These are phyloP conservation scores for Astrephomene gubernaculifera DNA, from an alignment of 139 green algal genomes.

Conservation along the genomic window DNA sequence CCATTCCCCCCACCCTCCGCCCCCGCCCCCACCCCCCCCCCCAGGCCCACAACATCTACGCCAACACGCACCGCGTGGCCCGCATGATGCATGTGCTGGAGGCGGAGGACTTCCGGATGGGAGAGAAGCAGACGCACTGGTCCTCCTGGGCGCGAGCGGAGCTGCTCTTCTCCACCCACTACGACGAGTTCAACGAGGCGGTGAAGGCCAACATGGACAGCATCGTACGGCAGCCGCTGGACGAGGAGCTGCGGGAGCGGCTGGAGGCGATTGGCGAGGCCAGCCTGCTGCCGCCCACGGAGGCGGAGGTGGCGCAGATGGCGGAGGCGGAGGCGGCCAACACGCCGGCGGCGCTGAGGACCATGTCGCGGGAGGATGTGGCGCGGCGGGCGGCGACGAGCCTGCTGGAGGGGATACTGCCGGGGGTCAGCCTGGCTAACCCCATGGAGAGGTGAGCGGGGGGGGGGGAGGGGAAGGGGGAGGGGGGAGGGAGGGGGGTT, in stretches of 20 bases:
- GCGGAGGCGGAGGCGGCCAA: too few species aligned
- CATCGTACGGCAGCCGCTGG: slow-evolving; percentile 25
- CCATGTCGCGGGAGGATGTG: not conserved
- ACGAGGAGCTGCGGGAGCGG: slow-evolving; percentile 46
- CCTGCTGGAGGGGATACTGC: slow-evolving; percentile 56
- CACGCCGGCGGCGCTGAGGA: not conserved
- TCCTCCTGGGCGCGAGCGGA: slow-evolving; percentile 50
- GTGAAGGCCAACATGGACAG: slow-evolving; percentile 42
- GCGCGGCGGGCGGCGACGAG: slow-evolving; percentile 17
- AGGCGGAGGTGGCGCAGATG: too few species aligned
- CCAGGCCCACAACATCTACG: slow-evolving; percentile 54
- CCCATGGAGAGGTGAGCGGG: slow-evolving; percentile 11
- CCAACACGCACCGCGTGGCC: slow-evolving; percentile 52
- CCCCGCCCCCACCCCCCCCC: not conserved
- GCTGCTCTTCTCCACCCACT: slow-evolving; percentile 46
- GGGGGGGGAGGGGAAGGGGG: not conserved
- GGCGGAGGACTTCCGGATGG: slow-evolving; percentile 45
- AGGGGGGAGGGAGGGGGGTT: not conserved
- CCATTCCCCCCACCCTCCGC: not conserved
- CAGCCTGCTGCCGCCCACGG: slow-evolving; percentile 38
- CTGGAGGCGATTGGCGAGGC: slow-evolving; percentile 33
- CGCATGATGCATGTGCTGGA: slow-evolving; percentile 53
- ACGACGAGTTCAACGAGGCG: slow-evolving; percentile 51
- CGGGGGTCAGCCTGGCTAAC: slow-evolving; percentile 45
- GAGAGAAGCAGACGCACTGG: slow-evolving; percentile 32